Base-by-base conservation (phyloP, 2,329 filamentous ascomycete genomes). In the Colletotrichum noveboracense region DNA sequence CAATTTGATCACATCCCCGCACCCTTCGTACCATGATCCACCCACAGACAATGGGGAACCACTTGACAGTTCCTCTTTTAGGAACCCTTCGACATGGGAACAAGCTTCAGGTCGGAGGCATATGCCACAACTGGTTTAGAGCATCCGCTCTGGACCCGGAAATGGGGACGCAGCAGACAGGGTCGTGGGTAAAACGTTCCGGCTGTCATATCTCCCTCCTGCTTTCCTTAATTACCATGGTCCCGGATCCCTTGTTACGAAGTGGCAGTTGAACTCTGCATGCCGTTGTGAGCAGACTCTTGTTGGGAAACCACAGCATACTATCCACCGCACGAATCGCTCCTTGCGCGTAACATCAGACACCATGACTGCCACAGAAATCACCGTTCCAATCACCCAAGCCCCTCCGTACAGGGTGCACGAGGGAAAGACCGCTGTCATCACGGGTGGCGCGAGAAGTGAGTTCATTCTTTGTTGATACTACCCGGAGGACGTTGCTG, bases 401-500 rank as follows among this genome's bases (percentile, higher is more conserved):
- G 76, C 76, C 60, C 75, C 71, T 24, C 74, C 74, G 7, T 76
- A 74, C 60, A 77, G 75, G 67, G 78, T 80, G 16, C 80, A 81
- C 34, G 86, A 89, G 77, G 88, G 88, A 75, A 88, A 89, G 77
- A 80, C 89, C 8, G 89, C 86, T 52, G 85, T 91, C 69, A 85
- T 91, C 14, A 90, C 89, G 0, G 89, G 89, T 28, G 88, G 87
- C 34, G 88, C 88, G 21, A 83, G 89, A 79, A 88, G 88, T 88
- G 82, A 24, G 78, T 16, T 61, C 24, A 56, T 34, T 52, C 12
- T 9, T 10, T 32, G 68, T 12, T 30, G 16, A 7, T 8, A 13
- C 24, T 24, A 64, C 16, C 60, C 32, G 32, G 43, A 71, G 80
- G 38, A 70, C 32, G 58, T 13, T 60, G 30, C 58, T 61, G 32